phyloP scores from a whole-genome alignment of 73 alveolate genomes.

The Uronychia setigera region DNA sequence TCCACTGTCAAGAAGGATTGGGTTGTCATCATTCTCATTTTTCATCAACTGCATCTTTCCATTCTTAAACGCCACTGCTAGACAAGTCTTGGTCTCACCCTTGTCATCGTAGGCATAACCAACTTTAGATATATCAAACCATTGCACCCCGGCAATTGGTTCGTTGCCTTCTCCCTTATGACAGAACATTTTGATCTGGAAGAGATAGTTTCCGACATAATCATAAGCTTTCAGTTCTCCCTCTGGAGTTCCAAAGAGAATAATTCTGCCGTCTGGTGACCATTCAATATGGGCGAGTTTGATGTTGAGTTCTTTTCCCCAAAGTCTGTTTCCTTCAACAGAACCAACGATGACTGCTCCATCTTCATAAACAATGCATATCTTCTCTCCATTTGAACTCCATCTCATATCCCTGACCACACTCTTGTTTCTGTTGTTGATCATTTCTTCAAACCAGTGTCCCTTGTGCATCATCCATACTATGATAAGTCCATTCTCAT shows the following conservation, averaged over 20 bases:
- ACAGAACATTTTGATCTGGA: constrained; percentile 75
- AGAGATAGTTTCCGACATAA: constrained; percentile 79
- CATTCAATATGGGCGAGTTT: constrained; percentile 96
- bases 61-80: constrained; percentile 82
- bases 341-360: constrained; percentile 99
- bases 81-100: constrained; percentile 55
- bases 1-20: constrained; percentile 86
- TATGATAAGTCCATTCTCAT: constrained; percentile 94
- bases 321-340: constrained; percentile 99
- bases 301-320: constrained; percentile 96
- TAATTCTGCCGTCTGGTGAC: constrained; percentile 99
- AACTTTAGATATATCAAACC: constrained; percentile 71
- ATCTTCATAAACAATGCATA: constrained; percentile 98
- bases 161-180: constrained; percentile 58
- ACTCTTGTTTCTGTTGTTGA: constrained; percentile 98
- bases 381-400: constrained; percentile 95
- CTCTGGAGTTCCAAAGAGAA: constrained; percentile 96
- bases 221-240: constrained; percentile 96
- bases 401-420: constrained; percentile 99
- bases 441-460: constrained; percentile 98
- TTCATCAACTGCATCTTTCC: constrained; percentile 96
- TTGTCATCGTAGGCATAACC: constrained; percentile 66
- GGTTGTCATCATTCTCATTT: constrained; percentile 87
- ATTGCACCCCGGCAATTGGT: constrained; percentile 78
- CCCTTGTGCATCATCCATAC: constrained; percentile 93